These are phyloP conservation scores for Fusarium buxicola DNA, from an alignment of 2,329 filamentous ascomycete species.

Conservation along the genomic window DNA sequence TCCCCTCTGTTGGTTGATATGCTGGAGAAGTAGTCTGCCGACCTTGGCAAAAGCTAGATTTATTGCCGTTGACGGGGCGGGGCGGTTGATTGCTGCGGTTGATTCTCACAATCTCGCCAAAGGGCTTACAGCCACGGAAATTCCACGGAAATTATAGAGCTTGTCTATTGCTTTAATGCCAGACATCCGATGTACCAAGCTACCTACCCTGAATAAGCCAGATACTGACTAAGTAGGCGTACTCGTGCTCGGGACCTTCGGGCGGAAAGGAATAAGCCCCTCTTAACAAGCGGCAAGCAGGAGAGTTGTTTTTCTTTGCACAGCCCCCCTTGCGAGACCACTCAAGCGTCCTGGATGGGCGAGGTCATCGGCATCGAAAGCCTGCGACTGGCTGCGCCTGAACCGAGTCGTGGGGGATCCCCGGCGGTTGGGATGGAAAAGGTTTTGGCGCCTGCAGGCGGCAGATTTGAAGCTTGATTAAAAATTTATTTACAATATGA, in stretches of 20 bases:
- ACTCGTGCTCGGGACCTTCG: slow-evolving; percentile 26
- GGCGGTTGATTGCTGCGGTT: slow-evolving; percentile 3
- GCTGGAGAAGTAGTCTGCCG: slow-evolving; percentile 14
- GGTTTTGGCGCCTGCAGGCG: not conserved
- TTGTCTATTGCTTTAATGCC: too few relatives aligned
- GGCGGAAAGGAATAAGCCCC: slow-evolving; percentile 19
- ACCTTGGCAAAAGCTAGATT: slow-evolving; percentile 22
- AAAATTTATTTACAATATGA: too few relatives aligned
- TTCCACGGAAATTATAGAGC: not conserved
- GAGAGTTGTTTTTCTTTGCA: slow-evolving; percentile 31
- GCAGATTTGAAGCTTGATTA: not conserved
- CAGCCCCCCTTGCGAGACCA: slow-evolving; percentile 28
- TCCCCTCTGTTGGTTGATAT: not conserved
- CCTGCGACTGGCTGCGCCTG: slow-evolving; percentile 29
- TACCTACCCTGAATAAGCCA: slow-evolving; percentile 21
- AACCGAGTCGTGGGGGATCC: slow-evolving; percentile 29
- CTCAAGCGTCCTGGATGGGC: slow-evolving; percentile 3
- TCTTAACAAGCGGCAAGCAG: not conserved
- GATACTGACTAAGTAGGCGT: not conserved
- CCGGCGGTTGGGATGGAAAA: slow-evolving; percentile 8
- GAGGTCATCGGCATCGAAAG: slow-evolving; percentile 24
- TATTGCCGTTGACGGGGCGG: not conserved
- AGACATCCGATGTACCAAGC: too few relatives aligned
- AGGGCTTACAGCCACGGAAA: not conserved
- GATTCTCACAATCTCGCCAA: slow-evolving; percentile 10